Evolutionary conservation across 179 eudicot species (phyloP).

Genomic region (Spinacia oleracea): DNA sequence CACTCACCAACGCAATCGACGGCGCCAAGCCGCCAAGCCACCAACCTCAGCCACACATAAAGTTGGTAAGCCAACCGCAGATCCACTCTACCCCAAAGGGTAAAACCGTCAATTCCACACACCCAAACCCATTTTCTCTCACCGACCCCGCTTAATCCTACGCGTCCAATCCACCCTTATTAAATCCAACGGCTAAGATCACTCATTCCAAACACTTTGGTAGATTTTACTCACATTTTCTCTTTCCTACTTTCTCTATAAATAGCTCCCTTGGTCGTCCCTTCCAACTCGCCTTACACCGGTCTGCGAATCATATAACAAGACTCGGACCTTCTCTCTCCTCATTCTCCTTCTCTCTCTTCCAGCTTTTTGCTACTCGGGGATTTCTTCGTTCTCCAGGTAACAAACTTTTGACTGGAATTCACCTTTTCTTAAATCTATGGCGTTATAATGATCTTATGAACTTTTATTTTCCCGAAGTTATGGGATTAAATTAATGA

Average conservation of each 20-base stretch:
- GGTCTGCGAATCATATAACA: slow-evolving; percentile 12
- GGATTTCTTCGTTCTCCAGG: slow-evolving; percentile 28
- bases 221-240: neutral
- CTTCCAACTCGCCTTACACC: slow-evolving; percentile 30
- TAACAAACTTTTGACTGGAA: slow-evolving; percentile 10
- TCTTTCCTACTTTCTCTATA: slow-evolving; percentile 23
- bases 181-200: slow-evolving; percentile 21
- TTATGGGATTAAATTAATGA: neutral
- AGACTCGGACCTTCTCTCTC: slow-evolving; percentile 12
- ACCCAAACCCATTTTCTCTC: slow-evolving; percentile 16
- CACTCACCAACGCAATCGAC: neutral
- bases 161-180: slow-evolving; percentile 2
- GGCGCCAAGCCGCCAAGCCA: slow-evolving; percentile 1
- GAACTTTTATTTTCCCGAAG: neutral
- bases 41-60: neutral
- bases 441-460: neutral
- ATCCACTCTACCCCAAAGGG: neutral
- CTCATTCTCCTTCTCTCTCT: neutral
- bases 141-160: slow-evolving; percentile 32
- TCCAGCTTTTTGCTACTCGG: slow-evolving; percentile 16
- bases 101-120: neutral
- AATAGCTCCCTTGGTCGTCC: slow-evolving; percentile 13
- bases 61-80: slow-evolving; percentile 13
- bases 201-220: neutral
- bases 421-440: neutral